Base-by-base conservation (phyloP, 2,329 filamentous ascomycete genomes). In the Calycina marina region DNA sequence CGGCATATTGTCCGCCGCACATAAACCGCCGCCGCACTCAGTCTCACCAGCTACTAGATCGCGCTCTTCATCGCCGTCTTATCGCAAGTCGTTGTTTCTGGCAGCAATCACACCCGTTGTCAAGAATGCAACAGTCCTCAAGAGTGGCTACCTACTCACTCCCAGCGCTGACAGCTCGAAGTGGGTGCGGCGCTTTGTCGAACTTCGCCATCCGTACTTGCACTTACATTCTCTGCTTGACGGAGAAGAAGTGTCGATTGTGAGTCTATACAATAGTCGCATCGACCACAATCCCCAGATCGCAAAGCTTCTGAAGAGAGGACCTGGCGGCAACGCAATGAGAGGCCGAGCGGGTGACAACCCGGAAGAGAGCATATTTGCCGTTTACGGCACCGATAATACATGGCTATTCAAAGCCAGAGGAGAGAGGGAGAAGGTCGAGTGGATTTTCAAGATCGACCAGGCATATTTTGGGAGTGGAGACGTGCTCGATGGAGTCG, bases 391-490 rank as follows among this genome's bases (percentile, higher is more conserved):
- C 25, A 82, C 79, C 38, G 80, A 90, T 54, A 94, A 94, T 56
- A 93, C 86, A 18, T 98, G 86, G 70, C 65, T 98, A 25, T 96
- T 98, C 55, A 83, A 85, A 10, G 82, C 85, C 14, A 69, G 85
- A 37, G 88, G 75, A 47, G 88, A 94, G 60, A 69, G 77, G 30
- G 86, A 94, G 56, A 93, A 94, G 63, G 77, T 86, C 46, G 90
- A 96, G 54, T 98, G 90, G 90, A 93, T 98, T 46, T 70, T 92
- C 56, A 78, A 80, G 49, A 84, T 98, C 46, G 90, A 98, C 56
- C 80, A 93, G 62, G 49, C 45, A 18, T 54, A 52, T 42, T 53
- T 54, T 34, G 48, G 49, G 5, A 40, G 38, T 13, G 42, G 43
- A 8, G 41, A 31, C 18, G 41, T 9, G 8, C n/a, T n/a, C 20